Evolutionary conservation across 1,284 basidiomycete genomes (phyloP), one percentile per base, ranked within the genome.

Genomic region (Sphagnurus paluster): DNA sequence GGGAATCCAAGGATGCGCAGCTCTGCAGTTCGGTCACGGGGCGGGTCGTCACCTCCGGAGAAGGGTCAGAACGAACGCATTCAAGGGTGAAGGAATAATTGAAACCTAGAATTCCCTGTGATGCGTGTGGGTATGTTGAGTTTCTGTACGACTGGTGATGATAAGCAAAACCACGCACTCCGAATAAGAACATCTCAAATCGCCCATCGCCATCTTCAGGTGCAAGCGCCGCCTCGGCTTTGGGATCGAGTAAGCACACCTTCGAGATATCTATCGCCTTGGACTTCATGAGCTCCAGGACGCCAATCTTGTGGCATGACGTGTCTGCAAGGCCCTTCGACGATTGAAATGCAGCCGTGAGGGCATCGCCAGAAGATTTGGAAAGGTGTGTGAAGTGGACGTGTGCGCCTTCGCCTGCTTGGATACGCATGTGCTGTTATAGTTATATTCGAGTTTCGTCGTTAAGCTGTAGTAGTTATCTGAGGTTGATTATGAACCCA

Each of bases 181-280:
- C 93, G 60, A 93, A 96, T 38, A 97, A 69, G 67, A 95, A 97
- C 74, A 84, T 90, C 24, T 84, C 75, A 58, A 95, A 96, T 33
- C 70, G 61, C 7, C 79, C 78, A 38, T 86, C 77, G 0, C 81
- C 84, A 56, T 97, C 93, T 42, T 79, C 77, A 0, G 93, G 90
- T 0, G 77, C 69, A 8, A 97, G 73, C 45, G 71, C 77, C 43
- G 74, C 68, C 46, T 80, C 71, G 0, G 93, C 93, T 60, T 85
- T 87, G 0, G 94, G 94, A 64, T 98, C 94, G 19, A 98, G 77
- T 13, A 97, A 70, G 60, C 94, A 98, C 6, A 96, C 87, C 56
- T 76, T 75, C 0, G 79, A 69, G 6, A 84, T 61, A 0, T 79
- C 58, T 4, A 88, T 68, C 0, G 66, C 68, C 2, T 72, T 66